Evolutionary conservation across 257 asterid species (phyloP), one percentile per base, ranked within the genome.

Genomic region (Solanum arcanum): DNA sequence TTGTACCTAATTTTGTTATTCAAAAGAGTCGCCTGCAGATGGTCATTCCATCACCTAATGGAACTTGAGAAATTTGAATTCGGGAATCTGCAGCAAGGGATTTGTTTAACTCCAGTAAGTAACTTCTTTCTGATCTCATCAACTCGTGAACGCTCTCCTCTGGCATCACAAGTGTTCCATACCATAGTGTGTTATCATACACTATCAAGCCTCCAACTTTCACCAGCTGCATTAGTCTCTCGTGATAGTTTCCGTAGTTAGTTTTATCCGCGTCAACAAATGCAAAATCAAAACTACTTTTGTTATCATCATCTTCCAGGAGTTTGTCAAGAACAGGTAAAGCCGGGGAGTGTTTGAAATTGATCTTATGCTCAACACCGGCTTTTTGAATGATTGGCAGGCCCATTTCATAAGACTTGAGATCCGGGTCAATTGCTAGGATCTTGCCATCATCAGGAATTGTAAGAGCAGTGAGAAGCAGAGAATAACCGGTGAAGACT

Each of bases 151-250:
- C 89, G 1, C 52, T 47, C 12, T 86, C 88, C 87, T 88, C 92
- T 1, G 88, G 82, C 90, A 86, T 88, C 0, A 88, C 93, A 1
- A 93, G 93, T 0, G 93, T 56, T 20, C 96, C 95, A 10, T 46
- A 64, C 95, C 94, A 92, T 5, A 93, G 93, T 5, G 95, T 92
- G 91, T 94, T 94, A 49, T 94, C 98, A 66, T 93, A 94, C 20
- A 90, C 88, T 10, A 91, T 85, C 11, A 91, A 49, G 0, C 94
- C 95, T 1, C 95, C 96, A 21, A 91, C 88, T 76, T 70, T 93
- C 90, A 94, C 10, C 74, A 94, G 89, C 77, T 89, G 83, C 91
- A 93, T 4, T 56, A 93, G 8, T 85, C 87, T 92, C 82, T 94
- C 96, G 10, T 94, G 98, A 81, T 94, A 94, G 2, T 91, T 91